Evolutionary conservation across 768 basidiomycete genomes (phyloP), one percentile per base, ranked within the genome.

Genomic region (Cubamyces sp.): DNA sequence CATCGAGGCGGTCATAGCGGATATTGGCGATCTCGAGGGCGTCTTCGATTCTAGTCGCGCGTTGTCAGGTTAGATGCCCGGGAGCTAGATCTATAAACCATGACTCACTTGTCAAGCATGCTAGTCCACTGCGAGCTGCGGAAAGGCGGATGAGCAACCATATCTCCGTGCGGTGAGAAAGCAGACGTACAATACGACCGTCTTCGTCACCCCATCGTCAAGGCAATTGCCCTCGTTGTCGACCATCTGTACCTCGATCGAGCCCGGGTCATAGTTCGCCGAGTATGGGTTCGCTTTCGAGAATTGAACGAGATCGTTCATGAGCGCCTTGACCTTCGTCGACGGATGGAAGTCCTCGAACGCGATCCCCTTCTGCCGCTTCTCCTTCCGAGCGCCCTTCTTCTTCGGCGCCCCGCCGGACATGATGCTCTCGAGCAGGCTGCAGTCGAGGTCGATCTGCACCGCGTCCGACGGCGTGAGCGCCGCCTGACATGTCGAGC

Each of bases 121-220:
- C 84, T 82, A 3, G 94, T 96, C 94, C 94, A 96, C 73, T 96
- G 94, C 5, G 93, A 95, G 75, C 93, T 95, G 71, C 16, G 53
- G 34, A 25, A 47, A 39, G 19, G 15, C 18, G 16, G 45, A 41
- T 57, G 41, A 58, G 54, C 9, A 51, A 40, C 18, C n/a, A 39
- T 49, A 68, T 26, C 71, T 68, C 14, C 61, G 51, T 11, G 6
- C 54, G 7, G 19, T 19, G 48, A 47, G 57, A 16, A 52, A 56
- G 62, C 42, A 53, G 46, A 83, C 94, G 74, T 73, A 98, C 92
- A 98, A 98, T 54, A 98, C 96, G 43, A 98, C 90, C 3, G 94
- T 96, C 79, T 99, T 98, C 54, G 90, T 78, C 37, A 86, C 71
- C 4, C 85, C 86, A 48, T 90, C 87, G 53, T 90, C 88, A 16